Conservation (phyloP, 768 basidiomycete genomes). For the Hypholoma fasciculare region DNA sequence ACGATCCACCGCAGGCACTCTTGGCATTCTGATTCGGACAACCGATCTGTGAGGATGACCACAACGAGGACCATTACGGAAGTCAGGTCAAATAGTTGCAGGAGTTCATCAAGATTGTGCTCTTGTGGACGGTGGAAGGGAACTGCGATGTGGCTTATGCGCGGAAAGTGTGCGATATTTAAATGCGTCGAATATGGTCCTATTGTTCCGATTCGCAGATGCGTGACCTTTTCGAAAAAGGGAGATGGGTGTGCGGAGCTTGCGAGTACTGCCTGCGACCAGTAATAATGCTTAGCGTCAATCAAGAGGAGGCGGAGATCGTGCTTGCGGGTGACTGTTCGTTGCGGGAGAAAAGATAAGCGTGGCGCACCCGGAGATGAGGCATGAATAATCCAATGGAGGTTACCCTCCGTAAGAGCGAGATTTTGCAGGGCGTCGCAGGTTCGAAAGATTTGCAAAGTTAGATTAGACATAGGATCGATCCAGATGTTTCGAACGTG, state of each 20-base stretch:
- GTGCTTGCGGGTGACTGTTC: slow-evolving; percentile 4
- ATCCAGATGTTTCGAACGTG: slow-evolving; percentile 20
- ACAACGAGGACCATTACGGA: slow-evolving; percentile 15
- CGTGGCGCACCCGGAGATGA: background rate
- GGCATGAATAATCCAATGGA: slow-evolving; percentile 21
- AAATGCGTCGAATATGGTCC: slow-evolving; percentile 13
- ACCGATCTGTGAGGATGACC: slow-evolving; percentile 15
- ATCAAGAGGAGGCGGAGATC: slow-evolving; percentile 16
- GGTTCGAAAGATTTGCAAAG: slow-evolving; percentile 15
- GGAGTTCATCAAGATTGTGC: slow-evolving; percentile 8
- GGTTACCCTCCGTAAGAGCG: slow-evolving; percentile 18
- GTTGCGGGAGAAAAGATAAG: background rate
- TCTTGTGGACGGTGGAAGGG: slow-evolving; percentile 15
- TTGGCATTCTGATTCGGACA: slow-evolving; percentile 3
- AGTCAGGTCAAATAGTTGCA: slow-evolving; percentile 13
- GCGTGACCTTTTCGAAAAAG: slow-evolving; percentile 20
- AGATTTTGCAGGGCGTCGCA: slow-evolving; percentile 18
- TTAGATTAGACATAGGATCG: slow-evolving; percentile 13
- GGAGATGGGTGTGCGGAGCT: slow-evolving; percentile 7
- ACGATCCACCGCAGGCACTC: slow-evolving; percentile 17
- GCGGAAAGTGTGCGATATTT: slow-evolving; percentile 15
- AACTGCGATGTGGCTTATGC: slow-evolving; percentile 22
- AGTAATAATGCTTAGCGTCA: slow-evolving; percentile 8
- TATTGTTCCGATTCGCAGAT: slow-evolving; percentile 17
- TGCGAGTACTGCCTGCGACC: slow-evolving; percentile 7